Conservation (phyloP, 768 basidiomycete species). For the Lentinus brumalis region DNA sequence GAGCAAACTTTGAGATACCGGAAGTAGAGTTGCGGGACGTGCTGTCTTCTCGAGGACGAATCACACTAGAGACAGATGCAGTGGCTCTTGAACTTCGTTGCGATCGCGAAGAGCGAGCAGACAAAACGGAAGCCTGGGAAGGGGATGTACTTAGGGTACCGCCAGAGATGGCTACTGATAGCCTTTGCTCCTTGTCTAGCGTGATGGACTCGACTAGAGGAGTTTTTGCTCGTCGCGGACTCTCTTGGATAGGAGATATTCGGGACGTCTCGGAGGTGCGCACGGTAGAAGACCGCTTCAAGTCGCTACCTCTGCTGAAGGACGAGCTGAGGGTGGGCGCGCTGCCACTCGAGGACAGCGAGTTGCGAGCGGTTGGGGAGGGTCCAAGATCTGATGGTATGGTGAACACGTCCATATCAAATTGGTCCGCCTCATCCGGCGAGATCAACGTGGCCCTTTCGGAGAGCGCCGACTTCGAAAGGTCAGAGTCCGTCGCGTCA, state of each 20-base stretch:
- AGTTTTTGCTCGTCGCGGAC: constrained; percentile 50
- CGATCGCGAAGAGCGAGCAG: constrained; percentile 52
- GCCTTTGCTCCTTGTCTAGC: constrained; percentile 21
- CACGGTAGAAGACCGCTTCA: constrained; percentile 24
- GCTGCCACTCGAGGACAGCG: constrained; percentile 42
- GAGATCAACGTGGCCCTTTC: constrained; percentile 25
- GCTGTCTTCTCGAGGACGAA: constrained; percentile 26
- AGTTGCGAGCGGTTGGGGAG: constrained; percentile 35
- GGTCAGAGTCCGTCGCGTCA: constrained; percentile 7
- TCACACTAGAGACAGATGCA: constrained; percentile 23
- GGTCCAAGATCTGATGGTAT: constrained; percentile 43
- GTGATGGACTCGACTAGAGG: constrained; percentile 45
- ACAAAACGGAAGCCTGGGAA: constrained; percentile 67
- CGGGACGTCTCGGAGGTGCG: constrained; percentile 51
- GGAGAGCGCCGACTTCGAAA: not conserved
- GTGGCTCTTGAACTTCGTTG: constrained; percentile 39
- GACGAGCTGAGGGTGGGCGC: constrained; percentile 39
- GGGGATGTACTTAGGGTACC: constrained; percentile 56
- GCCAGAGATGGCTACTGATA: constrained; percentile 19
- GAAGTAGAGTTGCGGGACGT: constrained; percentile 40
- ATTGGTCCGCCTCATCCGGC: constrained; percentile 66
- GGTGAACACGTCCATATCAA: constrained; percentile 72
- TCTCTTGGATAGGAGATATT: constrained; percentile 73
- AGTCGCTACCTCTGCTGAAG: constrained; percentile 36
- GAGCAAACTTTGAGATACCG: constrained; percentile 57